Conservation (phyloP, 192 early-diverging fungal genomes). For the Mortierella alpina region DNA sequence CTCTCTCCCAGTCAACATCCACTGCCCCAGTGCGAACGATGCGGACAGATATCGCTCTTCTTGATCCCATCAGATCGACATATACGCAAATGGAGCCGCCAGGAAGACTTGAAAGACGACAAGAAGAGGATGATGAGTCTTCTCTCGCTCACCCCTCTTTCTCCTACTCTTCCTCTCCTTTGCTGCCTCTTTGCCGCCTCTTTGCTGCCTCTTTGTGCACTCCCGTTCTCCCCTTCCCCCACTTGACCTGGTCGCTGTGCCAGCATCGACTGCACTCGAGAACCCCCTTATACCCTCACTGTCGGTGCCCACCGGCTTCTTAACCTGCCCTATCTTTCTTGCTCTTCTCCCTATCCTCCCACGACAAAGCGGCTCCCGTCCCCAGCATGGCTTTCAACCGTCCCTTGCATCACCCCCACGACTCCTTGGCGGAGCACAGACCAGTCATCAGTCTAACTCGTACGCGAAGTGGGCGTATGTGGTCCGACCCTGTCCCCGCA, state of each 20-base stretch:
- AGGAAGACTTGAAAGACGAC: too few species aligned
- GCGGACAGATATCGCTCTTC: too few species aligned
- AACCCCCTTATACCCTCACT: too few species aligned
- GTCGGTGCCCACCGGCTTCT: background rate
- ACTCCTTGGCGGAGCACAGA: background rate
- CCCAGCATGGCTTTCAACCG: background rate
- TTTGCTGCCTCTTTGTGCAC: too few species aligned
- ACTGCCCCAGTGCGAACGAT: too few species aligned
- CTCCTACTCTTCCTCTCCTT: background rate
- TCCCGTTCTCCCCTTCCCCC: background rate
- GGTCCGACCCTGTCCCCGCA: slow-evolving; percentile 25
- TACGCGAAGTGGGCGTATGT: slow-evolving; percentile 24
- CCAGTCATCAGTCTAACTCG: slow-evolving; percentile 14
- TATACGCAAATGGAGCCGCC: too few species aligned
- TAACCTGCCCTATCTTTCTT: background rate
- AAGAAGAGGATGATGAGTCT: background rate
- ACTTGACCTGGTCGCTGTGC: background rate
- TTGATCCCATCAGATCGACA: too few species aligned
- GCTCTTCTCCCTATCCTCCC: background rate
- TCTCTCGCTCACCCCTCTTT: too few species aligned
- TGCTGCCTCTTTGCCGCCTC: background rate
- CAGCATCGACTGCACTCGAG: too few species aligned
- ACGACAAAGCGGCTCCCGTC: too few species aligned
- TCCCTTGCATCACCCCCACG: background rate
- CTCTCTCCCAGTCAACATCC: too few species aligned